Evolutionary conservation across 352 stramenopile genomes (phyloP), one percentile per base, ranked within the genome.

Genomic region (Phytophthora sojae): DNA sequence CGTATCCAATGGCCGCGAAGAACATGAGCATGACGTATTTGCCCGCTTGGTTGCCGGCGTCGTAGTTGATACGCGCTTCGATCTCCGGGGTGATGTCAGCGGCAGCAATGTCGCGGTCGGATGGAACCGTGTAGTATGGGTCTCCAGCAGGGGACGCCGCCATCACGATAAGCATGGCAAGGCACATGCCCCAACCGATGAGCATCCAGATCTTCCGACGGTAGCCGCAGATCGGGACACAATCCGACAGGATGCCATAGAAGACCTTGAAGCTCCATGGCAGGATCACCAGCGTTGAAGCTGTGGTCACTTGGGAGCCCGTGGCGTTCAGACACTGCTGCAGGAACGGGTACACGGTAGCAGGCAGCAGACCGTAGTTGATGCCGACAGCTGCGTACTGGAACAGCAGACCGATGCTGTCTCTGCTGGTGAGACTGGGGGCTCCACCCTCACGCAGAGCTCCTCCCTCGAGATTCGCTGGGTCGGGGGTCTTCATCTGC

Each of bases 261-360:
- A n/a, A n/a, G n/a, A n/a, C n/a, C n/a, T n/a, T n/a, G n/a, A 92
- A 91, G 6, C 63, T 80, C 83, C 85, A 92, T 15, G 80, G 82
- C 11, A 92, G 58, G 39, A 76, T 79, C 1, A 91, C 73, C 37
- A 91, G 54, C 3, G 71, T 69, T 6, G 55, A 49, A 8, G 77
- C 80, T 39, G 71, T 64, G 15, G 69, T 70, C 15, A 73, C 62
- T 44, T 67, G 47, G 7, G 65, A 76, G 14, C 72, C 76, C 15
- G 61, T 59, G 6, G 52, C 52, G 30, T 82, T 75, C 4, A 89
- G 64, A 45, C 85, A 88, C 19, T 76, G 62, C 32, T 83, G 67
- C 30, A 85, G 71, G 51, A 87, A 75, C 3, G 79, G 77, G 62
- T 88, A 88, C n/a, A 83, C 35, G 14, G 64, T 80, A n/a, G 52